Evolutionary conservation across 73 alveolate species (phyloP), one percentile per base, ranked within the genome.

Genomic region (Urostyla sp.): DNA sequence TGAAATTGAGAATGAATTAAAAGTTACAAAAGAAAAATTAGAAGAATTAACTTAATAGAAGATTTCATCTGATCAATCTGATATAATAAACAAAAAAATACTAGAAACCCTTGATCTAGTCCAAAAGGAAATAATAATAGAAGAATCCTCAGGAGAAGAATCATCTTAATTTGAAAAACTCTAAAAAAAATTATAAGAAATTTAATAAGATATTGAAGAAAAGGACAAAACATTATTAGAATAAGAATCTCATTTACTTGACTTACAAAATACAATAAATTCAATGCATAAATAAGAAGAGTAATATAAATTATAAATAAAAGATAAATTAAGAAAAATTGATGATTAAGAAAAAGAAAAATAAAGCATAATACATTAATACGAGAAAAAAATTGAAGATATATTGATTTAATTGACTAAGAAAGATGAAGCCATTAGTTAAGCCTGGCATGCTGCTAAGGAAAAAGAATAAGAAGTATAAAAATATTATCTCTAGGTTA

Each of bases 391-490:
- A 32, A 8, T 40, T 8, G 61, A 63, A 31, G 79, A 63, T 38
- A 38, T 63, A 23, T 23, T 24, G 40, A 46, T 26, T 27, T 16
- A 37, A 35, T 48, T 63, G 4, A 38, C 37, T 2, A 60, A 57
- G 1, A 63, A 63, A 43, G 37, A 63, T 18, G 60, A 6, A 8
- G 44, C 61, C 31, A 24, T 63, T 3, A 24, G 44, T 13, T 57
- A 63, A 43, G 58, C 58, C 1, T 40, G 16, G 34, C 37, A 63
- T 63, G 50, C 44, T 36, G 26, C 43, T 20, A n/a, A 27, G 6
- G 79, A 63, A 37, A 63, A 63, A 32, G 79, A 63, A 63, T 27
- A 43, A 27, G 79, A 63, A 32, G 44, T 63, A 5, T 63, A 63
- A 31, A 35, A 60, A 34, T 43, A 8, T 63, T 43, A 21, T 16